Conservation (phyloP, 2,329 filamentous ascomycete species). For the Chrysoporthe cubensis region DNA sequence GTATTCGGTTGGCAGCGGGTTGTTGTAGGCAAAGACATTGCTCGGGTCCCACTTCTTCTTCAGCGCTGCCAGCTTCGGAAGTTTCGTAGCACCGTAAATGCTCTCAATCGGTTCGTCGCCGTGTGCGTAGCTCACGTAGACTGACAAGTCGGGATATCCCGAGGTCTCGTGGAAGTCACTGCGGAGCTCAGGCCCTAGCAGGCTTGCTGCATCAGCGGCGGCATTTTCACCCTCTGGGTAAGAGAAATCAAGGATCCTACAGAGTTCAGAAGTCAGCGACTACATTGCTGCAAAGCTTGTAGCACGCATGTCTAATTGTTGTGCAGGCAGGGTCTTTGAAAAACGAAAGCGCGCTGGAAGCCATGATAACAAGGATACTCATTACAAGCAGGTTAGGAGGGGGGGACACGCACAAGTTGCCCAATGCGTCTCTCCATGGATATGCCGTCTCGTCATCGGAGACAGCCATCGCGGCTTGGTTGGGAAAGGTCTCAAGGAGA, state of each 20-base stretch:
- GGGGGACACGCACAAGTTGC: background rate
- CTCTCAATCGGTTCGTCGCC: conserved; percentile 3
- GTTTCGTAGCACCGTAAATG: conserved; percentile 1
- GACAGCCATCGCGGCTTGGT: conserved; percentile 27
- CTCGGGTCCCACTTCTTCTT: conserved; percentile 5
- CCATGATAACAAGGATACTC: too few species aligned
- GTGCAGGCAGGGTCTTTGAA: background rate
- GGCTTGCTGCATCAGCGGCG: background rate
- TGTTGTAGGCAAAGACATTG: conserved; percentile 11
- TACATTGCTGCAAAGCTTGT: background rate
- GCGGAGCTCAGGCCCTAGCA: conserved; percentile 8
- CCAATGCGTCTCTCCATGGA: conserved; percentile 1
- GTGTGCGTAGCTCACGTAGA: conserved; percentile 9
- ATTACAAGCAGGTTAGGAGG: background rate
- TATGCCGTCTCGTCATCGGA: background rate
- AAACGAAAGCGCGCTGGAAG: too few species aligned
- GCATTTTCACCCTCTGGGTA: background rate
- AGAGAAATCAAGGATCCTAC: background rate
- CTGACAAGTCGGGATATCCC: background rate
- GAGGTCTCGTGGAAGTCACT: background rate
- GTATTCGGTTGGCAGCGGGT: background rate
- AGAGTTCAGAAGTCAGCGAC: background rate
- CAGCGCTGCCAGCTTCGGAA: background rate
- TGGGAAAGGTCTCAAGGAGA: conserved; percentile 48
- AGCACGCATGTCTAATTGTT: background rate